These are phyloP conservation scores for Ustilago crameri DNA, from an alignment of 1,284 basidiomycete genomes.

Conservation along the genomic window DNA sequence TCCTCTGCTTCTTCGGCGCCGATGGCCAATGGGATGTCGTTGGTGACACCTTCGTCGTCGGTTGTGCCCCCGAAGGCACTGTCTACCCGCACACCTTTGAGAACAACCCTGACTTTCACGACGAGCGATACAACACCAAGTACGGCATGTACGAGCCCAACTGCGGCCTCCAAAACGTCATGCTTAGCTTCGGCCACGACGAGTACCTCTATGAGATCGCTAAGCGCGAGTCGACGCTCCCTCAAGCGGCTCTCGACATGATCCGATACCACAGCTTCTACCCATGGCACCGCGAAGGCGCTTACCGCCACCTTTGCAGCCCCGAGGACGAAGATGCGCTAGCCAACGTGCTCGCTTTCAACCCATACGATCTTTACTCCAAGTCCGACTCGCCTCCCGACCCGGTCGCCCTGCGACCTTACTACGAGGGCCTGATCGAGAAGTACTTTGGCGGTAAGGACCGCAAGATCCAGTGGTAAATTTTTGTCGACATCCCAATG, in stretches of 20 bases:
- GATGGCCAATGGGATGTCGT: constrained; percentile 88
- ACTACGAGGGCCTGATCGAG: constrained; percentile 82
- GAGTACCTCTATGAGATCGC: constrained; percentile 68
- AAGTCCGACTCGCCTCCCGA: constrained; percentile 81
- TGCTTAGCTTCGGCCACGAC: constrained; percentile 90
- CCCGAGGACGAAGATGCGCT: constrained; percentile 39
- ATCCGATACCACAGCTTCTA: constrained; percentile 94
- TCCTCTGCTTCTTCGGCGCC: constrained; percentile 57
- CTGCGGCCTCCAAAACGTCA: constrained; percentile 88
- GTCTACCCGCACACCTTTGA: constrained; percentile 83
- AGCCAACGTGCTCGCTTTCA: constrained; percentile 74
- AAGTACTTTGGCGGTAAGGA: constrained; percentile 76
- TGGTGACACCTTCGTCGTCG: constrained; percentile 87
- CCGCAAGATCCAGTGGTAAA: constrained; percentile 50
- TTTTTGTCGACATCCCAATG: neutral
- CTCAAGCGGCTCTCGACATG: constrained; percentile 85
- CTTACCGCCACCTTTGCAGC: constrained; percentile 46
- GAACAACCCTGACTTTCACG: constrained; percentile 79
- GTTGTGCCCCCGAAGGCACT: constrained; percentile 77
- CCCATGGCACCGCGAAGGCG: constrained; percentile 72
- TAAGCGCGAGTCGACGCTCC: constrained; percentile 72
- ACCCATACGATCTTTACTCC: constrained; percentile 90
- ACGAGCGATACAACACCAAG: constrained; percentile 80
- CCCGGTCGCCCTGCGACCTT: constrained; percentile 77
- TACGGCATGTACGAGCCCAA: constrained; percentile 84